Base-by-base conservation (phyloP, 2,329 filamentous ascomycete species). In the Thermomyces lanuginosus region DNA sequence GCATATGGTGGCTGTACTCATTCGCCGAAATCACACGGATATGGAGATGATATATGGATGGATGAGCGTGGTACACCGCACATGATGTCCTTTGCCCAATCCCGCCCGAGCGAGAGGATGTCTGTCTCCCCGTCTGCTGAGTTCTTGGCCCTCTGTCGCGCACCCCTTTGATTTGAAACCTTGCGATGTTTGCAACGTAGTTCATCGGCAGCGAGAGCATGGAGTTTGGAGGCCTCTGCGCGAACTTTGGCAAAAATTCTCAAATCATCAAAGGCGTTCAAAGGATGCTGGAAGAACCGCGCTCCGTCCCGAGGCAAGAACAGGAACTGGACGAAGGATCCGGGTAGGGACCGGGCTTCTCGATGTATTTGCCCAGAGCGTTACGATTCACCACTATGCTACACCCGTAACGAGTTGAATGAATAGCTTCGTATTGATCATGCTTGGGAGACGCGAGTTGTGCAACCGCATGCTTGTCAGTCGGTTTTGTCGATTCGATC, bases 11-110 rank as follows among this genome's bases (percentile, higher is more conserved):
- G 19, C 76, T 82, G 41, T 71, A 64, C 63, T 80, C 76, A 48
- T 98, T 89, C 11, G 70, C 61, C 19, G 78, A 81, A 31, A 95
- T 55, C 16, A 95, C 71, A 51, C 95, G 89, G 3, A 95, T 63
- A 53, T 98, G 89, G 29, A 95, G 48, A 49, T 95, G 82, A 36
- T 69, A 75, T 86, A 98, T 95, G 30, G 76, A 84, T 3, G 89
- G 89, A 39, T 76, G 71, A 3, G 81, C 77, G 55, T 98, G 89
- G 5, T n/a, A 92, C 67, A 8, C 89, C 89, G 11, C 73, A 66
- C 26, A 69, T 66, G 25, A 95, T 64, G 14, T 89, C 81, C 8
- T 59, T 56, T 21, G 60, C 54, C 80, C 83, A 95, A 53, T 93
- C 73, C 13, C 86, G 65, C 0, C 83, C 84, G 0, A 45, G 36